Base-by-base conservation (phyloP, 176 grass and related monocot species). In the Oryza glumipatula region DNA sequence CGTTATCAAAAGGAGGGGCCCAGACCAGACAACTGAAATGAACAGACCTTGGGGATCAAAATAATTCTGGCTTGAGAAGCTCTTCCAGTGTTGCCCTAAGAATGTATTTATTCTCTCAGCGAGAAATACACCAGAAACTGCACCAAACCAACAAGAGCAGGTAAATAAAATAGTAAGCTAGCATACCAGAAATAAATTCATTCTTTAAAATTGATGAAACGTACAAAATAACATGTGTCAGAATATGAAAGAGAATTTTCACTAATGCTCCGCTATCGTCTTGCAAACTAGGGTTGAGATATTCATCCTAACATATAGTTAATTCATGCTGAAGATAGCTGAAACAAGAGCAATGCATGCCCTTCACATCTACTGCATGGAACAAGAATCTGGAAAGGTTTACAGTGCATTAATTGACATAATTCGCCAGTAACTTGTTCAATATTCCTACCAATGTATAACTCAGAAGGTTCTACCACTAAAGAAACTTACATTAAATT, bases 81-180 rank as follows among this genome's bases (percentile, higher is more conserved):
- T 95, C 85, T 88, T 92, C 95, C 95, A 98, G 78, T 90, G 83
- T 81, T 87, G 68, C n/a, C 84, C 90, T 45, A 93, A 72, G 69
- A 95, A 92, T 17, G 75, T 52, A 63, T 98, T 98, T 78, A 98
- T 63, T 79, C 80, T 95, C 80, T 95, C 93, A 9, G 95, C 89
- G 21, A 93, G 86, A 80, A 91, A 98, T 39, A 98, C 95, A 63
- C 93, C 95, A 69, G 89, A 87, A 93, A 98, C 95, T 98, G 88
- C 76, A 83, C 56, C 11, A 79, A 82, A 80, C 67, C 9, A 41
- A 76, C 14, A 10, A 79, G 1, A 60, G 12, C 6, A 74, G 9
- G 26, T 61, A 30, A 76, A 66, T 45, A 73, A 78, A 82, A 21
- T 7, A 1, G 35, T 1, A 26, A 4, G 15, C 28, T 28, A 30